A percentile compares a stretch with the other conserved stretches of the same genome.
These are phyloP conservation scores for Plasmodium adleri DNA, from an alignment of 169 alveolate genomes.

Conservation along the genomic window DNA sequence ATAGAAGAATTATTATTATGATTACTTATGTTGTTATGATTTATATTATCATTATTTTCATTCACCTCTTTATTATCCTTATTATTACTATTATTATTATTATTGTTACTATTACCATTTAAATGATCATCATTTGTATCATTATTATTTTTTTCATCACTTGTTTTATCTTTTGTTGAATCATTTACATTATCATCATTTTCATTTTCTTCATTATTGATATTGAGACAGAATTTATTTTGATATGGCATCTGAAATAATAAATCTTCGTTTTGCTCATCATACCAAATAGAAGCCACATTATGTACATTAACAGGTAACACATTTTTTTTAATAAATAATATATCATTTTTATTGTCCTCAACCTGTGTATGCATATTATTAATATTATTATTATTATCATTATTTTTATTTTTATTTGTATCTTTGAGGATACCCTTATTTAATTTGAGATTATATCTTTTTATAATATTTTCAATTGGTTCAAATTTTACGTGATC, in stretches of 20 bases:
- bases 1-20: background rate
- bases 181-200: no score
- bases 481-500: constrained; percentile 55
- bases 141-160: no score
- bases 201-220: background rate
- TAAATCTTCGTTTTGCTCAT: constrained; percentile 71
- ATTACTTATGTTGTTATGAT: no score
- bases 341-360: constrained; percentile 17
- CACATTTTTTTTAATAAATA: constrained; percentile 31
- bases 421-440: background rate
- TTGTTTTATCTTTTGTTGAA: no score
- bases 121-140: no score
- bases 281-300: constrained; percentile 74
- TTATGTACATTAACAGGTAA: constrained; percentile 40
- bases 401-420: background rate
- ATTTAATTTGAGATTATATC: constrained; percentile 56
- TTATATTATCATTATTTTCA: no score
- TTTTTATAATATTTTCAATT: constrained; percentile 68
- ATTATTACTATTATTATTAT: no score
- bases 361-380: background rate
- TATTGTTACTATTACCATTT: no score
- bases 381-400: no score
- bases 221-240: constrained; percentile 39
- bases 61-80: no score
- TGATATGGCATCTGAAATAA: constrained; percentile 69